These are phyloP conservation scores for Rhododendron williamsianum DNA, from an alignment of 148 eudicot genomes.

Conservation along the genomic window DNA sequence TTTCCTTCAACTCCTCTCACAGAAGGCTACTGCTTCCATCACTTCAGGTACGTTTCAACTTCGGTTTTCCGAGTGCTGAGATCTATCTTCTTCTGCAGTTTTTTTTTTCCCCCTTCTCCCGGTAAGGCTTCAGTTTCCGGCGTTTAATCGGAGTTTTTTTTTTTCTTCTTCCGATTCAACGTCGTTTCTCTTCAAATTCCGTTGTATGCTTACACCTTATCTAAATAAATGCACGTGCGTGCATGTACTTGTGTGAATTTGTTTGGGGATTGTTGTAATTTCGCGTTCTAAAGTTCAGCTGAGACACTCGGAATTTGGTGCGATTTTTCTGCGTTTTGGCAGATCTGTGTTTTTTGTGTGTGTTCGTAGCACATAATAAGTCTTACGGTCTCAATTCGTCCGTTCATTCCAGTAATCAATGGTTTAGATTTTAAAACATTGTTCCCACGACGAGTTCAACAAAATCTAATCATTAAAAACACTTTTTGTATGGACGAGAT, in stretches of 20 bases:
- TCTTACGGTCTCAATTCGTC: neutral
- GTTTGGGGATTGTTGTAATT: neutral
- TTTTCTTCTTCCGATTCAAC: neutral
- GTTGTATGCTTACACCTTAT: neutral
- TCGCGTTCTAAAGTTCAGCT: neutral
- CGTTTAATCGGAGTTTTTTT: neutral
- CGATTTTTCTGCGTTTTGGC: neutral
- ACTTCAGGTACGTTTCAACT: constrained; percentile 4
- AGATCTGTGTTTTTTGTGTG: neutral
- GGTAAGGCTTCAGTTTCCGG: neutral
- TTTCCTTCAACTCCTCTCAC: neutral
- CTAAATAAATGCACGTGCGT: neutral
- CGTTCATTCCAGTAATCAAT: neutral
- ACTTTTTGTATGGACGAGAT: too few species aligned
- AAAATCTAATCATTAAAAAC: too few species aligned
- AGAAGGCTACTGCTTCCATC: neutral
- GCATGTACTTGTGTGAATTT: neutral
- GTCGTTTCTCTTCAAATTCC: neutral
- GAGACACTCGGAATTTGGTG: neutral
- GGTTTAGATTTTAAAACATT: neutral
- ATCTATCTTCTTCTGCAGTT: neutral
- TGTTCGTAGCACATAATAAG: neutral
- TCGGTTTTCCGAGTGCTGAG: neutral
- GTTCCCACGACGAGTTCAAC: neutral
- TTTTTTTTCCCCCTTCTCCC: neutral